Evolutionary conservation across 768 basidiomycete genomes (phyloP).

Genomic region (Psilocybe sp.): DNA sequence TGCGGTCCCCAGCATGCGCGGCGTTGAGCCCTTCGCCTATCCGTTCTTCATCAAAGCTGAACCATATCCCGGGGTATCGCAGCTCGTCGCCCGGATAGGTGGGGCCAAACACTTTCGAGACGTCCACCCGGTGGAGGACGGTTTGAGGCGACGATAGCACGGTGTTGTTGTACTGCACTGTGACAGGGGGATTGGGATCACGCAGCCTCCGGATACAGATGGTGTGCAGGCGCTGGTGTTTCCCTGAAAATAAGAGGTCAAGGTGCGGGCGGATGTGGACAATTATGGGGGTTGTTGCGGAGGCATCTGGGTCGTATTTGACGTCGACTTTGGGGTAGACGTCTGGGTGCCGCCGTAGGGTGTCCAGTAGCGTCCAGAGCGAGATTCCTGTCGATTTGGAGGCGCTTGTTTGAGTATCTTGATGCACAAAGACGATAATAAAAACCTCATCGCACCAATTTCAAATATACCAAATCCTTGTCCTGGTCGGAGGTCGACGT

Average conservation of each 20-base stretch:
- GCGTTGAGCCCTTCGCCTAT: conserved; percentile 54
- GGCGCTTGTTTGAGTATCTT: conserved; percentile 1
- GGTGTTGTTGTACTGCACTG: conserved; percentile 63
- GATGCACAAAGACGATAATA: conserved; percentile 2
- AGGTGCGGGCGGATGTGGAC: conserved; percentile 79
- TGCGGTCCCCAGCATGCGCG: conserved; percentile 56
- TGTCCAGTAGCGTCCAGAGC: conserved; percentile 74
- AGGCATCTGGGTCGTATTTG: conserved; percentile 75
- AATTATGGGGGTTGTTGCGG: conserved; percentile 70
- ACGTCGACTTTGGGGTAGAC: conserved; percentile 79
- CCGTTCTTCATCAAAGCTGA: conserved; percentile 77
- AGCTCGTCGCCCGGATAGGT: conserved; percentile 77
- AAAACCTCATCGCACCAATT: conserved; percentile 43
- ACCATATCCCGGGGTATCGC: conserved; percentile 81
- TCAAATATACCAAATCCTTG: conserved; percentile 76
- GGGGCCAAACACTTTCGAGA: conserved; percentile 76
- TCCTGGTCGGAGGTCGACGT: conserved; percentile 76
- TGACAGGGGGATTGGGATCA: conserved; percentile 64
- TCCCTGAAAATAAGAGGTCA: conserved; percentile 81
- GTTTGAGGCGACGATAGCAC: conserved; percentile 62
- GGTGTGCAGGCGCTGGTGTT: conserved; percentile 75
- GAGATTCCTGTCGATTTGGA: conserved; percentile 54
- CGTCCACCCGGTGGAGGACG: conserved; percentile 58
- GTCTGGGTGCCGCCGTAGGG: conserved; percentile 61
- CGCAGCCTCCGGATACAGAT: conserved; percentile 70